Conservation (phyloP, 2,329 filamentous ascomycete genomes). For the Biscogniauxia marginata region DNA sequence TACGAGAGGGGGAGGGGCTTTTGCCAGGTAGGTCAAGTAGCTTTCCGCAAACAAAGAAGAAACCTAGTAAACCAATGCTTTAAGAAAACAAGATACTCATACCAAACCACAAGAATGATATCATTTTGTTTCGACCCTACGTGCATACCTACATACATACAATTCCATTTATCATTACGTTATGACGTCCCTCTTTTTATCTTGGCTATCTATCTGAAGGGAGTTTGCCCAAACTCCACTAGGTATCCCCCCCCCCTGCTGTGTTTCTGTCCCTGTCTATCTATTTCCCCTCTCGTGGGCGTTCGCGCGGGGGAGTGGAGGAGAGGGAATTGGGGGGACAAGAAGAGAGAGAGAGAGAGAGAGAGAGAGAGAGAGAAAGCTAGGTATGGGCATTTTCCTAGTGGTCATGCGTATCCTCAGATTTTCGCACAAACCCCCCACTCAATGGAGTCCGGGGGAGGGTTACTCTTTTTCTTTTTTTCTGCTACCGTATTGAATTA, state of each 20-base stretch:
- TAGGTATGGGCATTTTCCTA: background rate
- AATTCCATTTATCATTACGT: background rate
- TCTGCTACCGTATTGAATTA: too few species aligned
- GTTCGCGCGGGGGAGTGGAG: background rate
- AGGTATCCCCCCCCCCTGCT: background rate
- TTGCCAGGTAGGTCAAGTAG: background rate
- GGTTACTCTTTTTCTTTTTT: too few species aligned
- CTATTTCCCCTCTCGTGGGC: background rate
- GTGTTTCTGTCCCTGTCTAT: background rate
- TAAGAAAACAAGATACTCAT: background rate
- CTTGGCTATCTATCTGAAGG: background rate
- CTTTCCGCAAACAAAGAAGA: background rate
- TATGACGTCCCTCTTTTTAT: background rate
- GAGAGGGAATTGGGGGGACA: background rate
- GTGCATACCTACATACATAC: background rate
- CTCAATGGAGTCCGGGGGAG: too few species aligned
- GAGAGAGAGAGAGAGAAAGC: background rate
- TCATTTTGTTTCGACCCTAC: background rate
- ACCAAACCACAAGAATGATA: background rate
- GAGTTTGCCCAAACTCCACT: background rate
- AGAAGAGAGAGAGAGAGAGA: background rate
- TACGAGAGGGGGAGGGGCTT: too few species aligned
- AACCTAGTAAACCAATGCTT: background rate
- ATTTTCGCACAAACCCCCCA: background rate
- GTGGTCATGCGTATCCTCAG: background rate